phyloP scores from a whole-genome alignment of 495 filamentous ascomycete species.

The Lasiosphaeriaceae sp. region DNA sequence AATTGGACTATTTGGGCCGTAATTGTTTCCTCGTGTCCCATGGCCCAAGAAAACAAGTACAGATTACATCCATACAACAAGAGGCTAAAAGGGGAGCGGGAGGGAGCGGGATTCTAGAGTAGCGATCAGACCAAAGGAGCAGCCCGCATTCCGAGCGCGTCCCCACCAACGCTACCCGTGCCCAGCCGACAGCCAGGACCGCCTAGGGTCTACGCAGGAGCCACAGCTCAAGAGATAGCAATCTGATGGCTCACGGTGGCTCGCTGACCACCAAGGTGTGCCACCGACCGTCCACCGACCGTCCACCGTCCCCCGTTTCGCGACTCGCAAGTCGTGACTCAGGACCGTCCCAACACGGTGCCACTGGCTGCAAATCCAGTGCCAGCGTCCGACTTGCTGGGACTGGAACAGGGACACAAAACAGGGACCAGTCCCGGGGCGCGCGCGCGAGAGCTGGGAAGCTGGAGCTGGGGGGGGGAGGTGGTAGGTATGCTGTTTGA shows the following conservation, averaged over 20 bases:
- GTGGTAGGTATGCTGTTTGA: too few relatives aligned
- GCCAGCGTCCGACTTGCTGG: background rate
- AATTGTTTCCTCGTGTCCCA: background rate
- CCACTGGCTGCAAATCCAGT: background rate
- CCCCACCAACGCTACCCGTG: background rate
- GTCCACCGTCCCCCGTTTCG: too few relatives aligned
- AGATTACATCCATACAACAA: background rate
- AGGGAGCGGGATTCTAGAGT: constrained; percentile 2
- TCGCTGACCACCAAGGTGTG: background rate
- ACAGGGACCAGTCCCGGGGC: background rate
- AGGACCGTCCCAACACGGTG: background rate
- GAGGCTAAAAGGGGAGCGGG: constrained; percentile 16
- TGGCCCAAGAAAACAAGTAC: background rate
- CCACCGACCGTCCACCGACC: background rate
- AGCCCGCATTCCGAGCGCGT: background rate
- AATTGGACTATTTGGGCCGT: too few relatives aligned
- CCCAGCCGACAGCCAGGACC: too few relatives aligned
- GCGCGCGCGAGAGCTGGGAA: background rate
- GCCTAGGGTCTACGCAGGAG: too few relatives aligned
- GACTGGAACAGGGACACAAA: background rate
- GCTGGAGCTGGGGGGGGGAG: background rate
- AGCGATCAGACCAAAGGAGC: background rate
- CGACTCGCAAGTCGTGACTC: background rate
- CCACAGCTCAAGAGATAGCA: too few relatives aligned
- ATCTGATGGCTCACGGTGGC: too few relatives aligned